Percentiles rank a stretch among this genome's conserved stretches.
These are phyloP conservation scores for Glomus cerebriforme DNA, from an alignment of 192 early-diverging fungal species.

Conservation along the genomic window DNA sequence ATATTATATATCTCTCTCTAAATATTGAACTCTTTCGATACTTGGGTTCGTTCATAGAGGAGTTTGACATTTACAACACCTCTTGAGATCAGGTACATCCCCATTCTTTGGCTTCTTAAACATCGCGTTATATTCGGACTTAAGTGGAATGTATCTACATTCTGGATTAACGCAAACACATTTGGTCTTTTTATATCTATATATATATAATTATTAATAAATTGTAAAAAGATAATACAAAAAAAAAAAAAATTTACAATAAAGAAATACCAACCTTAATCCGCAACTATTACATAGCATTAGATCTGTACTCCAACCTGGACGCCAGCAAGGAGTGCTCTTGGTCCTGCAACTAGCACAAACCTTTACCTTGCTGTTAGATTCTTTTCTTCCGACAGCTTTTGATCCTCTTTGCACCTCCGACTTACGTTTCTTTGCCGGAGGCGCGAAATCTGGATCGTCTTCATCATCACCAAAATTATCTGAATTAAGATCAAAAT, in stretches of 20 bases:
- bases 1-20: too few species aligned
- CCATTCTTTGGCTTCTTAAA: slow-evolving; percentile 33
- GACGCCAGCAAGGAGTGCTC: slow-evolving; percentile 48
- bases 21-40: too few species aligned
- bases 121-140: slow-evolving; percentile 50
- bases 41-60: not conserved
- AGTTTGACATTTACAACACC: slow-evolving; percentile 25
- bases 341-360: slow-evolving; percentile 44
- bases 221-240: too few species aligned
- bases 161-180: slow-evolving; percentile 43
- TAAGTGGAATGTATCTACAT: slow-evolving; percentile 49
- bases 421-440: not conserved
- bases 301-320: slow-evolving; percentile 40
- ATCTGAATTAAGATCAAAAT: slow-evolving; percentile 25
- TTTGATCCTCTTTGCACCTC: not conserved
- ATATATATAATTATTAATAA: not conserved
- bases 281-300: slow-evolving; percentile 48
- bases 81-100: slow-evolving; percentile 1
- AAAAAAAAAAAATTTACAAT: not conserved
- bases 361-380: slow-evolving; percentile 13
- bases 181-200: slow-evolving; percentile 46
- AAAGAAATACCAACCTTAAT: slow-evolving; percentile 27
- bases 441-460: slow-evolving; percentile 29
- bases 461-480: slow-evolving; percentile 35
- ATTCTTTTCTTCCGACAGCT: not conserved